Conservation (phyloP, 768 basidiomycete genomes). For the Suillus tomentosus region DNA sequence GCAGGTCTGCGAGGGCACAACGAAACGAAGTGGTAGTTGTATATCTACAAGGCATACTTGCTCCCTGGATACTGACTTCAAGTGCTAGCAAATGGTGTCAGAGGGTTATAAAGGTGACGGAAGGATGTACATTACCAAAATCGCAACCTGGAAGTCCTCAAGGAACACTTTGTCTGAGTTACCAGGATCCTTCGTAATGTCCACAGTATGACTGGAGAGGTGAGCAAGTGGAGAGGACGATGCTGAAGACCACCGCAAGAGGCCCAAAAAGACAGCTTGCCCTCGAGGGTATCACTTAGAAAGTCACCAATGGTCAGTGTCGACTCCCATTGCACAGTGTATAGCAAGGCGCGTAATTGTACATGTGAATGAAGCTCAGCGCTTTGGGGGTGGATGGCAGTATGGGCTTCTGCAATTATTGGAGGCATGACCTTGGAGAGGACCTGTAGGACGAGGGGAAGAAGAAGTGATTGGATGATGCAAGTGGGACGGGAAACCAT, state of each 20-base stretch:
- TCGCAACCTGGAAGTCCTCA: conserved; percentile 89
- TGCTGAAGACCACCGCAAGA: conserved; percentile 55
- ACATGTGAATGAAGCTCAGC: conserved; percentile 58
- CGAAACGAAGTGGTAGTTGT: conserved; percentile 68
- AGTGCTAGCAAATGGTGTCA: conserved; percentile 54
- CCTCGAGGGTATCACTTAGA: conserved; percentile 57
- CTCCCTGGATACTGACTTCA: conserved; percentile 59
- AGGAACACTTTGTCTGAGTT: conserved; percentile 69
- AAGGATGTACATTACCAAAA: conserved; percentile 54
- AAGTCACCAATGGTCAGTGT: conserved; percentile 65
- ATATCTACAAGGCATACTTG: conserved; percentile 46
- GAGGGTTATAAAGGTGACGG: not conserved
- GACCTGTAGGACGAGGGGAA: conserved; percentile 32
- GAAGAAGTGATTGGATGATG: conserved; percentile 32
- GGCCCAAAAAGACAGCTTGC: conserved; percentile 78
- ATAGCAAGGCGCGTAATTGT: conserved; percentile 67
- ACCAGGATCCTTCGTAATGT: conserved; percentile 34
- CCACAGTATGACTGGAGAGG: conserved; percentile 17
- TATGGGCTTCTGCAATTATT: too few species aligned
- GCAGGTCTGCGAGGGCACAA: conserved; percentile 54
- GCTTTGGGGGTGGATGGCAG: conserved; percentile 44
- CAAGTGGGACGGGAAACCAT: conserved; percentile 30
- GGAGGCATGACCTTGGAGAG: conserved; percentile 31
- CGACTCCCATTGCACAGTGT: conserved; percentile 77
- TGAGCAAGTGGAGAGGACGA: conserved; percentile 22